Base-by-base conservation (phyloP, 2,329 filamentous ascomycete genomes). In the Talaromyces sp. region DNA sequence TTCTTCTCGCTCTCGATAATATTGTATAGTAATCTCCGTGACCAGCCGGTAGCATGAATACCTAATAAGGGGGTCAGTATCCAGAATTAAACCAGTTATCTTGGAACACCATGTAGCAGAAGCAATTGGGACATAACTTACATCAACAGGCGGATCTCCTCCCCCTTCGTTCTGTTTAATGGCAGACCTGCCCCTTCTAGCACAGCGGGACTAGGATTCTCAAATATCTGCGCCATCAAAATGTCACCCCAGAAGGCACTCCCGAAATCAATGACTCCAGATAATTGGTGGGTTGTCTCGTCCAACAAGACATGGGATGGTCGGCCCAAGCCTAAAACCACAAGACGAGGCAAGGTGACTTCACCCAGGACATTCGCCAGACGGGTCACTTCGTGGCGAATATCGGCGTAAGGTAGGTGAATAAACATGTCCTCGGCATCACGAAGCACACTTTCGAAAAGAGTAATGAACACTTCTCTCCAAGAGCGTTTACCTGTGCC, bases 341-440 rank as follows among this genome's bases (percentile, higher is more conserved):
- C 77, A n/a, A 85, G 70, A 20, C 73, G 75, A 6, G 82, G 77
- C 48, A 78, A 69, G 1, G 69, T 78, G 17, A 85, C 75, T 51
- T 78, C 72, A 22, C 83, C 79, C 6, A 86, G 72, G 0, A 69
- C 68, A 9, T 71, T 63, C 1, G 73, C 71, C 32, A 81, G 70
- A 27, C 73, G 74, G 41, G 62, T 66, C n/a, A 82, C 54, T 48
- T 80, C 75, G 52, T 78, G 73, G 30, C 82, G 76, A 51, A 85
- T 79, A 48, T 77, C 76, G 9, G 78, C 74, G 60, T 84, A 85
- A 0, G 82, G 82, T 6, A 85, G 64, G 52, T 77, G 80, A 58
- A 86, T 76, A 11, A 84, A 77, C 67, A 81, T 80, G 52, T 85
- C 82, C 63, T 86, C 83, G 14, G 77, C 80, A 59, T 85, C 82